Evolutionary conservation across 2,329 filamentous ascomycete genomes (phyloP).

Genomic region (Sporothrix globosa): DNA sequence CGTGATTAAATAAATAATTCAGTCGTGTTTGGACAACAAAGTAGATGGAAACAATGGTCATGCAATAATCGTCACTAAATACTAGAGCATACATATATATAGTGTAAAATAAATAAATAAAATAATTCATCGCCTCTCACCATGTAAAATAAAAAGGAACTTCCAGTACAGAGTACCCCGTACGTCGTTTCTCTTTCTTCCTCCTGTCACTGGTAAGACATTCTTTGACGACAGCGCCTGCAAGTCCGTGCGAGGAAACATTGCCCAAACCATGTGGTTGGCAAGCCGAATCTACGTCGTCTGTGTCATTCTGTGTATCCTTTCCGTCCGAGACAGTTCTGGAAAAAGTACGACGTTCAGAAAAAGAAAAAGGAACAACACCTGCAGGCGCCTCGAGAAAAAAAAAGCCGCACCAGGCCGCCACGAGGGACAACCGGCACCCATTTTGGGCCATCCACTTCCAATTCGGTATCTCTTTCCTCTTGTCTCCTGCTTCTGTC

Average conservation of each 20-base stretch:
- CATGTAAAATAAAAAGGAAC: no score
- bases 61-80: no score
- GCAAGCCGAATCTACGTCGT: neutral
- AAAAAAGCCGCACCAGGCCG: slow-evolving; percentile 1
- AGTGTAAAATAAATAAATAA: no score
- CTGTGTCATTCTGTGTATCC: neutral
- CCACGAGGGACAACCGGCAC: neutral
- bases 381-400: neutral
- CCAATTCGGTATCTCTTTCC: no score
- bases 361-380: neutral
- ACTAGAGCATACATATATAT: no score
- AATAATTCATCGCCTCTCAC: no score
- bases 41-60: no score
- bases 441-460: neutral
- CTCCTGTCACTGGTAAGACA: neutral
- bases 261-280: neutral
- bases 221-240: neutral
- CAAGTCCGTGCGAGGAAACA: slow-evolving; percentile 12
- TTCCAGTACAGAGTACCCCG: no score
- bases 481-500: neutral
- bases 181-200: neutral
- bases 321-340: neutral
- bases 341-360: neutral
- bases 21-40: no score
- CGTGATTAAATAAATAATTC: no score